These are phyloP conservation scores for Raddia guianensis DNA, from an alignment of 176 grass and related monocot genomes.

Conservation along the genomic window DNA sequence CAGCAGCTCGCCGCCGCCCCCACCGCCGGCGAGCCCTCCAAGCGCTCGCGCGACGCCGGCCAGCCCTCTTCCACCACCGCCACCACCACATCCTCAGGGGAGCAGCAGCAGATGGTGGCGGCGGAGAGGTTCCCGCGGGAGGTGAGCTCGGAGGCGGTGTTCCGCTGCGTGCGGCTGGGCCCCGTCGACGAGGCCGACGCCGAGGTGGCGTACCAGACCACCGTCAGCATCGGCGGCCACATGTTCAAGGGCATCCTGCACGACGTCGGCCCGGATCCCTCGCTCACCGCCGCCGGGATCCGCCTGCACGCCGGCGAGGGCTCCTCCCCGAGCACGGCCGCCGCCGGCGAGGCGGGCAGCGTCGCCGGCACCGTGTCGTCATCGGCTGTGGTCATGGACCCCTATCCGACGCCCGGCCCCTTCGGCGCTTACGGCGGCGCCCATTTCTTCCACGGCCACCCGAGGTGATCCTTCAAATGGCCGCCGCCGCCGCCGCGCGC, in stretches of 20 bases:
- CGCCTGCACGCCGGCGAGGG: constrained; percentile 34
- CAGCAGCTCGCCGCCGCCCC: constrained; percentile 43
- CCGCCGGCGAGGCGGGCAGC: constrained; percentile 34
- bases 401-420: constrained; percentile 75
- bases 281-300: constrained; percentile 2
- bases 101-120: constrained; percentile 42
- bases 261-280: constrained; percentile 69
- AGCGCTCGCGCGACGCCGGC: constrained; percentile 57
- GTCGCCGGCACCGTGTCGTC: constrained; percentile 41
- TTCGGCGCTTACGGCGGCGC: constrained; percentile 52
- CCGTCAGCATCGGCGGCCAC: constrained; percentile 85
- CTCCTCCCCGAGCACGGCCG: constrained; percentile 58
- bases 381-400: constrained; percentile 83
- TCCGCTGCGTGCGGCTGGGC: constrained; percentile 79
- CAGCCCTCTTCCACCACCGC: constrained; percentile 28
- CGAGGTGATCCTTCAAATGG: constrained; percentile 53
- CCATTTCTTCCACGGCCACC: constrained; percentile 70
- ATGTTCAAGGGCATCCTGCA: constrained; percentile 97
- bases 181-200: constrained; percentile 73
- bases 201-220: constrained; percentile 89
- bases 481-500: neutral
- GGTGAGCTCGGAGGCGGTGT: constrained; percentile 83
- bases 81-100: constrained; percentile 53
- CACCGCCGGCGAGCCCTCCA: constrained; percentile 44
- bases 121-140: constrained; percentile 67